Conservation (phyloP, 2,329 filamentous ascomycete genomes). For the Cephalotrichum gorgonifer region DNA sequence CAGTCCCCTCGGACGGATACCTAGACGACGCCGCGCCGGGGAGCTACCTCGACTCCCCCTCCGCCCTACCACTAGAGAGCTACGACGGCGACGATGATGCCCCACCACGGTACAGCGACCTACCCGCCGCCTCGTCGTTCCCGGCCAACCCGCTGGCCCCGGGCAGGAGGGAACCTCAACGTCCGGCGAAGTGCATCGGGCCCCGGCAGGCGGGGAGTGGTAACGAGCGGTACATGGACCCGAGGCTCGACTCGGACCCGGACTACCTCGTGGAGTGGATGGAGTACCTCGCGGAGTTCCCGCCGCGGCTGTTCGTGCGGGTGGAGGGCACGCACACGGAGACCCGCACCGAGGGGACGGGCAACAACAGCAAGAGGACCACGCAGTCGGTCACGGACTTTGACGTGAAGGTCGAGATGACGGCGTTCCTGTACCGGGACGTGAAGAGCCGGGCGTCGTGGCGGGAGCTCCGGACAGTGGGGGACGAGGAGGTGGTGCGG, state of each 20-base stretch:
- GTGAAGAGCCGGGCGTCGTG: slow-evolving; percentile 26
- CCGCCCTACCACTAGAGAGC: slow-evolving; percentile 23
- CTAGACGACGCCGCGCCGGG: not conserved
- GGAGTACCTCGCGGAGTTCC: slow-evolving; percentile 28
- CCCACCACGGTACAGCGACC: slow-evolving; percentile 33
- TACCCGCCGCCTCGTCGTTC: slow-evolving; percentile 15
- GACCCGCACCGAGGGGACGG: slow-evolving; percentile 35
- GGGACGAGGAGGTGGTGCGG: slow-evolving; percentile 48
- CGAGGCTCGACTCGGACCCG: slow-evolving; percentile 32
- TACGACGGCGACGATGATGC: slow-evolving; percentile 13
- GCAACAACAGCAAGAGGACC: slow-evolving; percentile 35
- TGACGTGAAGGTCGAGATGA: slow-evolving; percentile 47
- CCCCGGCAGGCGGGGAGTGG: slow-evolving; percentile 16
- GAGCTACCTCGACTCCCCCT: slow-evolving; percentile 26
- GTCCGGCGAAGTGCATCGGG: slow-evolving; percentile 9
- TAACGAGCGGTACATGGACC: slow-evolving; percentile 31
- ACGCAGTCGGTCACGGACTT: slow-evolving; percentile 44
- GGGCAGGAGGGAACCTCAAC: slow-evolving; percentile 13
- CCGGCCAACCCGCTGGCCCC: slow-evolving; percentile 14
- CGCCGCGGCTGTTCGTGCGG: slow-evolving; percentile 42
- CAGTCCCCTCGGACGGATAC: not conserved
- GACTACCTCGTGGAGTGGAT: slow-evolving; percentile 33
- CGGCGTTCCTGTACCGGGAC: slow-evolving; percentile 43
- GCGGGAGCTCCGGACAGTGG: slow-evolving; percentile 36
- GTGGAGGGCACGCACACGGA: slow-evolving; percentile 43